Evolutionary conservation across 2,329 filamentous ascomycete genomes (phyloP), one percentile per base, ranked within the genome.

Genomic region (Trichophyton mentagrophytes): DNA sequence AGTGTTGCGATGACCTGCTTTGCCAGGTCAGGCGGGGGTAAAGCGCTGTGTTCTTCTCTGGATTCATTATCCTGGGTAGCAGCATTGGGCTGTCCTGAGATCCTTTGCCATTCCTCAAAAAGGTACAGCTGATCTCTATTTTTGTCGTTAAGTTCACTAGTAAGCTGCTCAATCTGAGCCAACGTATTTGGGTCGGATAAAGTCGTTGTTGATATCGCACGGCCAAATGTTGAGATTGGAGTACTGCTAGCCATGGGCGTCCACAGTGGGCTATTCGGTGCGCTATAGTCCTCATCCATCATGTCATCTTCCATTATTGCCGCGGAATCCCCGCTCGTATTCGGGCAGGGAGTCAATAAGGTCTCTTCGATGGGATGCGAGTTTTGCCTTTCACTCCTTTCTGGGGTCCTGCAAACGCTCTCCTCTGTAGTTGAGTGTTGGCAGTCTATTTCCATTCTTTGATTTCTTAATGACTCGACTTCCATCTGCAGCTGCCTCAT

Each of bases 1-100:
- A 78, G 61, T 1, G 69, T 72, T 17, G 69, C 67, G 7, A 74
- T 65, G 17, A 77, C 64, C 27, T 73, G 70, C 2, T 70, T 67
- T n/a, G 73, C 63, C 58, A 77, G 72, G 25, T 72, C 69, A 9
- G 71, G 66, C 4, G 76, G 74, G 4, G 74, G 73, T 15, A 71
- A 69, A 4, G 70, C 66, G 15, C 57, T 58, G 13, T 13, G 20
- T 8, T 40, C 60, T 3, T 46, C 51, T 47, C 36, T n/a, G 25
- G 3, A 11, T 38, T 58, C 58, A 27, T 7, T 36, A 42, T 5
- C 49, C 3, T 44, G 30, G 15, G 42, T 38, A 36, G 13, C 42
- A 38, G 66, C 65, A 6, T 67, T 67, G 51, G 67, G 63, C 8
- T 69, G 64, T 13, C 64, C 62, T 30, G 65, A 63, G 25, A 74